Evolutionary conservation across 2,329 filamentous ascomycete species (phyloP).

Genomic region (Phaeoacremonium minimum): DNA sequence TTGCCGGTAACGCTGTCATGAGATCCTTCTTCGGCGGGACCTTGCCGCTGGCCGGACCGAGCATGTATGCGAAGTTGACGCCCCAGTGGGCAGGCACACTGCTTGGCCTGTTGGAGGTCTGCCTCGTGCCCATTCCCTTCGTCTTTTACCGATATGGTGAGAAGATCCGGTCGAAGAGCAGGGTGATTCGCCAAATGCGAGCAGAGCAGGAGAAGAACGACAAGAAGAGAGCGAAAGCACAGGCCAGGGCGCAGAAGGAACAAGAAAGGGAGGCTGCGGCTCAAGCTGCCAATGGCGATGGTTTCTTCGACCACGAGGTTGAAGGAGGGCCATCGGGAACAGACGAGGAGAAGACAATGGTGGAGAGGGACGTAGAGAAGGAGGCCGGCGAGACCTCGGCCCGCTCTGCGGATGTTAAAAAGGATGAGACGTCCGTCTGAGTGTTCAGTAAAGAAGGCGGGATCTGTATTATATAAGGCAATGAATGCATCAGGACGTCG

Average conservation of each 20-base stretch:
- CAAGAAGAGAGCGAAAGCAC: conserved; percentile 18
- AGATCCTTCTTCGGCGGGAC: conserved; percentile 65
- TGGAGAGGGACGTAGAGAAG: conserved; percentile 8
- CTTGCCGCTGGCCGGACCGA: conserved; percentile 65
- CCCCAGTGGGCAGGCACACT: conserved; percentile 73
- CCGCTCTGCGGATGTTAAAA: neutral
- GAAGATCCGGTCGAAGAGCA: conserved; percentile 40
- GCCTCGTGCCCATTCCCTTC: conserved; percentile 70
- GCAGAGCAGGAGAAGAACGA: conserved; percentile 32
- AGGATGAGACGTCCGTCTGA: neutral
- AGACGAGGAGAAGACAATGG: neutral
- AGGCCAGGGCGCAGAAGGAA: conserved; percentile 12
- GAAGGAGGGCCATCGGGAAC: neutral
- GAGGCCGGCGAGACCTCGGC: neutral
- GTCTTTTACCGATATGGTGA: conserved; percentile 61
- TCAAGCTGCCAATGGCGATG: neutral
- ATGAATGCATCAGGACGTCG: no score
- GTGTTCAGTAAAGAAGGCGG: neutral
- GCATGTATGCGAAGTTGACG: conserved; percentile 64
- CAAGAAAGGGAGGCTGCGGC: conserved; percentile 1
- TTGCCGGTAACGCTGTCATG: conserved; percentile 72
- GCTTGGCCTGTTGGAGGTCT: conserved; percentile 63
- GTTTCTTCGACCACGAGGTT: neutral
- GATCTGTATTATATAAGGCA: no score
- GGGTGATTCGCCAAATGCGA: conserved; percentile 35